phyloP scores from a whole-genome alignment of 2,329 filamentous ascomycete species.

The Fusarium fujikuroi region DNA sequence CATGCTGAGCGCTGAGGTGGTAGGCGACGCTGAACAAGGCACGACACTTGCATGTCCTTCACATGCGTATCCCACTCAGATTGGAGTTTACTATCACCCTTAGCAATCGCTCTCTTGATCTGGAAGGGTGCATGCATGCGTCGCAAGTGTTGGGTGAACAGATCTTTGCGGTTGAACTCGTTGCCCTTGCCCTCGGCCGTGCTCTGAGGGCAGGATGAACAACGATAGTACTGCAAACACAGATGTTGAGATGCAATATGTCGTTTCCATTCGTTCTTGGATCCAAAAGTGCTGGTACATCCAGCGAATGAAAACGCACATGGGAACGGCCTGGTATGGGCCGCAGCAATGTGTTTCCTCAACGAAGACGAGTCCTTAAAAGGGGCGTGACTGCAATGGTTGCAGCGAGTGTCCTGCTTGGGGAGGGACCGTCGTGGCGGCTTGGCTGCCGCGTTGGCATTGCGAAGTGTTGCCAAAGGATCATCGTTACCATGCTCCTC shows the following conservation, averaged over 20 bases:
- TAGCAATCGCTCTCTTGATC: slow-evolving; percentile 67
- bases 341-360: slow-evolving; percentile 73
- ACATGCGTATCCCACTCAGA: slow-evolving; percentile 72
- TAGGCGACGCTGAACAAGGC: slow-evolving; percentile 74
- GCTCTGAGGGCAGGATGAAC: slow-evolving; percentile 68
- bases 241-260: slow-evolving; percentile 94
- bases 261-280: slow-evolving; percentile 98
- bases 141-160: slow-evolving; percentile 93
- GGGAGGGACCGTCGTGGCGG: slow-evolving; percentile 59
- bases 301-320: slow-evolving; percentile 89
- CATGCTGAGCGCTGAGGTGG: slow-evolving; percentile 79
- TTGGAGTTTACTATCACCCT: slow-evolving; percentile 68
- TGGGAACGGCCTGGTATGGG: slow-evolving; percentile 78
- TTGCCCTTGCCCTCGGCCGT: slow-evolving; percentile 67
- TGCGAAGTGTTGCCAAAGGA: slow-evolving; percentile 37
- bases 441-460: slow-evolving; percentile 49
- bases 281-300: slow-evolving; percentile 84
- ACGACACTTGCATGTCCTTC: slow-evolving; percentile 77
- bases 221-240: slow-evolving; percentile 72
- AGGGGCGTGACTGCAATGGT: slow-evolving; percentile 70
- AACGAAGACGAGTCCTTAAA: slow-evolving; percentile 75
- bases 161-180: slow-evolving; percentile 92
- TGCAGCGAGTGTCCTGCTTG: slow-evolving; percentile 71
- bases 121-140: slow-evolving; percentile 88
- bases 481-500: slow-evolving; percentile 48